These are phyloP conservation scores for Pholiota adiposa DNA, from an alignment of 1,284 basidiomycete genomes.

Conservation along the genomic window DNA sequence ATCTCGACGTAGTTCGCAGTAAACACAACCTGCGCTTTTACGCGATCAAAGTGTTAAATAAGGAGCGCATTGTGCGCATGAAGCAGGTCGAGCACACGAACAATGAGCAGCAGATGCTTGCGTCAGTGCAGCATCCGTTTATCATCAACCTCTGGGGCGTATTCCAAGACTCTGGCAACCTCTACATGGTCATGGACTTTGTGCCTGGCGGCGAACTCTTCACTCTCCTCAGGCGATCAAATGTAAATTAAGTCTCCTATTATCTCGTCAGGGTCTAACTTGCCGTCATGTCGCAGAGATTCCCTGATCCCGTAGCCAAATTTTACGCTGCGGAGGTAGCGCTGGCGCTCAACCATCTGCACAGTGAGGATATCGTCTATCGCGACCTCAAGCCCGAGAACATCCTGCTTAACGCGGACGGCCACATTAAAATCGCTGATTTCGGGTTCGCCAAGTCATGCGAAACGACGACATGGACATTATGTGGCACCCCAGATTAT, in stretches of 20 bases:
- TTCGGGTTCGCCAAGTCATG: conserved; percentile 98
- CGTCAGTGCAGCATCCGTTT: conserved; percentile 92
- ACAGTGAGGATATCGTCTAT: conserved; percentile 92
- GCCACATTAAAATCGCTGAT: conserved; percentile 98
- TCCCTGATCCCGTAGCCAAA: conserved; percentile 98
- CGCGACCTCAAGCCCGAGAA: conserved; percentile 99
- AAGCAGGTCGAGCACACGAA: conserved; percentile 99
- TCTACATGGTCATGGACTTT: conserved; percentile 99
- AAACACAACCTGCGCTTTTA: conserved; percentile 94
- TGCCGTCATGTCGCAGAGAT: conserved; percentile 61
- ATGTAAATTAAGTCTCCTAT: conserved; percentile 53
- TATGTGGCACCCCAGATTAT: conserved; percentile 98
- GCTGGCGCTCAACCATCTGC: conserved; percentile 92
- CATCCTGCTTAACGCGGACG: conserved; percentile 90
- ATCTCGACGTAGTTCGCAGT: conserved; percentile 68
- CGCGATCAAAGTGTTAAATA: conserved; percentile 93
- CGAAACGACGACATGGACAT: conserved; percentile 92
- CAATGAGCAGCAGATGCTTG: conserved; percentile 92
- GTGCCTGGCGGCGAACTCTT: conserved; percentile 98
- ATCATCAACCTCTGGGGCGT: conserved; percentile 99
- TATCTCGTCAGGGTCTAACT: conserved; percentile 9
- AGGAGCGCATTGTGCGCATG: conserved; percentile 93
- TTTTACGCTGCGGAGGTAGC: conserved; percentile 99
- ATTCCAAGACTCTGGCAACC: conserved; percentile 91
- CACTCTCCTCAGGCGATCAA: conserved; percentile 86